Base-by-base conservation (phyloP, 257 asterid species). In the Phtheirospermum japonicum region DNA sequence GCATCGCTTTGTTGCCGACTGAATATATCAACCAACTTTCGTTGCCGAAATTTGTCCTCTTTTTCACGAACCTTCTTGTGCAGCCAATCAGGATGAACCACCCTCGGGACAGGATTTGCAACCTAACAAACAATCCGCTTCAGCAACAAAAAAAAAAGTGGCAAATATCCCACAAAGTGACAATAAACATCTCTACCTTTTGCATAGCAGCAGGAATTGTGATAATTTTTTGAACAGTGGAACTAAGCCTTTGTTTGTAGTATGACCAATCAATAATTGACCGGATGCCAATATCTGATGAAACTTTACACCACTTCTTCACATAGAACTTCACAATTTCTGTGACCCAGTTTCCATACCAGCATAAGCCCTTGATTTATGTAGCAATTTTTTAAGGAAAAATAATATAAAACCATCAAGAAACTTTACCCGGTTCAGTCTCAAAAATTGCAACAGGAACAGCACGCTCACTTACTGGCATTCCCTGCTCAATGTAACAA, bases 191-290 rank as follows among this genome's bases (percentile, higher is more conserved):
- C 50, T 16, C 68, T 68, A 89, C 99, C 97, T 89, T 93, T 75
- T 93, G 99, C 97, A 93, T 93, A 36, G 99, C 99, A 30, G 99
- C 97, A 57, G 99, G 99, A 73, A 93, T 93, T 42, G 99, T 93
- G 70, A 93, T 77, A 34, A 83, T 89, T 70, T 93, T 93, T 79
- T 93, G 99, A 75, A 93, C 83, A 50, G 97, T 82, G 39, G 99
- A 93, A 72, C 91, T 79, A 64, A 93, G 95, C 61, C 99, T 82
- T 73, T 89, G 99, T 73, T 87, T 93, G 83, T 93, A 93, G 70
- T 93, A 92, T 54, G 97, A 81, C 99, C 99, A 92, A 84, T 92
- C 99, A 79, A 92, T 82, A 70, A 92, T 92, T 33, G 95, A 92
- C 23, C 99, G 88, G 73, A 93, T 87, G 73, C 94, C 99, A 66